Percentiles rank a stretch among this genome's conserved stretches.
These are phyloP conservation scores for Beta corolliflora DNA, from an alignment of 179 eudicot species.

Conservation along the genomic window DNA sequence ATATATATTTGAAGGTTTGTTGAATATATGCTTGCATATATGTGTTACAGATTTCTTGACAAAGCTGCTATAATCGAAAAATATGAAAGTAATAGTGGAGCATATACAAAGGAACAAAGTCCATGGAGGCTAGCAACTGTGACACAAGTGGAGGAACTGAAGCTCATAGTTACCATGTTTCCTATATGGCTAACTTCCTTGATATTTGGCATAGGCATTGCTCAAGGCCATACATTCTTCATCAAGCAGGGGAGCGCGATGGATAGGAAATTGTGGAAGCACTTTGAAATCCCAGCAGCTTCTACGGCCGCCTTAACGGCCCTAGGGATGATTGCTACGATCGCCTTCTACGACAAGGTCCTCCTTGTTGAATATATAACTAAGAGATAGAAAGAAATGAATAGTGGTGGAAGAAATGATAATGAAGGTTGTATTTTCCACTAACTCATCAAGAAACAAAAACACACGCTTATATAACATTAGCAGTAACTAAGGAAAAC, in stretches of 20 bases:
- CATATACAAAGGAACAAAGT: conserved; percentile 28
- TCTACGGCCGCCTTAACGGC: conserved; percentile 46
- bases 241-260: conserved; percentile 53
- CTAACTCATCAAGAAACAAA: too few species aligned
- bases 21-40: background rate
- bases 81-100: background rate
- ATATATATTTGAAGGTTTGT: background rate
- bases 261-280: conserved; percentile 43
- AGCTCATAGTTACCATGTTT: conserved; percentile 49
- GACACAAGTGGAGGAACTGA: conserved; percentile 61
- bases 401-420: too few species aligned
- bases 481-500: too few species aligned
- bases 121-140: conserved; percentile 65
- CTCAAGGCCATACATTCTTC: conserved; percentile 62
- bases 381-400: too few species aligned
- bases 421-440: too few species aligned
- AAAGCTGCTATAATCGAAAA: conserved; percentile 62
- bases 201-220: conserved; percentile 52
- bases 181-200: conserved; percentile 59
- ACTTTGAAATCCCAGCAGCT: conserved; percentile 59
- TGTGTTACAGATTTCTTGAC: conserved; percentile 38
- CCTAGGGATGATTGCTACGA: conserved; percentile 45
- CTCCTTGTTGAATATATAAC: too few species aligned
- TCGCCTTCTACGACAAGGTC: conserved; percentile 52
- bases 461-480: too few species aligned